A percentile compares a stretch with the other conserved stretches of the same genome.
Conservation (phyloP, 2,329 filamentous ascomycete species). For the Thelonectria blattea region DNA sequence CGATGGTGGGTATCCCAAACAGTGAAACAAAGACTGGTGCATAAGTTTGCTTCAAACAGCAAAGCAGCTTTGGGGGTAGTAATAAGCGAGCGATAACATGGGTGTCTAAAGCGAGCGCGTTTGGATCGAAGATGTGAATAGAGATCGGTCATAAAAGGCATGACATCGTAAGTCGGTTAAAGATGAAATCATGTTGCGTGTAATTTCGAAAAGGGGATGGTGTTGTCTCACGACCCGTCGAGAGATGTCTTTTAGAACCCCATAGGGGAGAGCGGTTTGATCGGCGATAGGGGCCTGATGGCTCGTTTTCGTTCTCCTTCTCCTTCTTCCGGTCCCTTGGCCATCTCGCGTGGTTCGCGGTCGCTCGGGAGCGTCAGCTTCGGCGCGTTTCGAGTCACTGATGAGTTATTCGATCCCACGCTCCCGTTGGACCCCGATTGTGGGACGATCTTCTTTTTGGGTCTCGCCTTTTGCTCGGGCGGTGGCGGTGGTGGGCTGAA, state of each 20-base stretch:
- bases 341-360: slow-evolving; percentile 32
- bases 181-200: slow-evolving; percentile 25
- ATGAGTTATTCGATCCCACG: slow-evolving; percentile 49
- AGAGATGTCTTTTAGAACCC: slow-evolving; percentile 52
- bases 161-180: slow-evolving; percentile 42
- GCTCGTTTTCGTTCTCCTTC: slow-evolving; percentile 40
- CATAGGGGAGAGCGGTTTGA: slow-evolving; percentile 69
- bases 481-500: slow-evolving; percentile 32
- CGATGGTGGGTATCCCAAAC: slow-evolving; percentile 35
- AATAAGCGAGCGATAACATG: slow-evolving; percentile 21
- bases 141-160: slow-evolving; percentile 42
- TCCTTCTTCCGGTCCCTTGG: slow-evolving; percentile 45
- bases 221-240: slow-evolving; percentile 12
- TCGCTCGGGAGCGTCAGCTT: slow-evolving; percentile 55
- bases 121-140: slow-evolving; percentile 21
- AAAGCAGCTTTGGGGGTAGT: slow-evolving; percentile 10
- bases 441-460: slow-evolving; percentile 53
- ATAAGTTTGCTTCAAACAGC: slow-evolving; percentile 16
- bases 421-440: slow-evolving; percentile 52
- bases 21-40: slow-evolving; percentile 26
- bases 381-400: slow-evolving; percentile 47
- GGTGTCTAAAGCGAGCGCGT: neutral
- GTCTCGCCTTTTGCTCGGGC: slow-evolving; percentile 30
- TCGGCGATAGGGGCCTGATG: slow-evolving; percentile 66
- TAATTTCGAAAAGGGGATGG: slow-evolving; percentile 12